Evolutionary conservation across 176 grass and related monocot species (phyloP), one percentile per base, ranked within the genome.

Genomic region (Carex scoparia): DNA sequence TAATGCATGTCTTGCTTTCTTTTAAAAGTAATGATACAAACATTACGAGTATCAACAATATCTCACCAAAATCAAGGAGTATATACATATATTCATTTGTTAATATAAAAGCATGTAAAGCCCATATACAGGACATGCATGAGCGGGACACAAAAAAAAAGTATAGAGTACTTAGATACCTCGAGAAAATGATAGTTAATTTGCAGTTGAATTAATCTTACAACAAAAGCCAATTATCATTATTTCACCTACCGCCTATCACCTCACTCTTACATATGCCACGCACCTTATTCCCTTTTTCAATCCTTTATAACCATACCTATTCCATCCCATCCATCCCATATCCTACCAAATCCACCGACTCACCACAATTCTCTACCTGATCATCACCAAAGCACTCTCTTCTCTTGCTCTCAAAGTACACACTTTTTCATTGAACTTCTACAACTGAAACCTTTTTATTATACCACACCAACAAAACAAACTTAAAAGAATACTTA

Each of bases 321-420:
- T 18, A 67, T 83, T 51, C 81, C 46, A 83, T 27, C 63, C 38
- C 63, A 83, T 49, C 81, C 46, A 83, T 27, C 63, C 38, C 63
- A 83, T 49, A 89, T 89, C 92, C 79, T 87, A 91, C 85, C 85
- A 70, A 89, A 89, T 84, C 80, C 33, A 94, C 85, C 89, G 79
- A 76, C 69, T 46, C 84, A 12, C 13, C 6, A 82, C 86, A 80
- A 84, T 75, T 84, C 84, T 14, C 31, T 81, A 63, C 79, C 61
- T 81, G n/a, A 7, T 10, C 59, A 83, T 64, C 59, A 83, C 63
- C 63, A 55, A 53, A 30, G 30, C 72, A 63, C 2, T 14, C 59
- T n/a, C 13, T 79, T 81, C 54, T 79, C 54, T 63, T 66, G 13
- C 37, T n/a, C 38, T 82, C 58, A 31, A 38, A 60, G 42, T 63